A percentile compares a stretch with the other conserved stretches of the same genome.
Evolutionary conservation across 164 flowering plant genomes (phyloP).

Genomic region (Magnolia sinica): DNA sequence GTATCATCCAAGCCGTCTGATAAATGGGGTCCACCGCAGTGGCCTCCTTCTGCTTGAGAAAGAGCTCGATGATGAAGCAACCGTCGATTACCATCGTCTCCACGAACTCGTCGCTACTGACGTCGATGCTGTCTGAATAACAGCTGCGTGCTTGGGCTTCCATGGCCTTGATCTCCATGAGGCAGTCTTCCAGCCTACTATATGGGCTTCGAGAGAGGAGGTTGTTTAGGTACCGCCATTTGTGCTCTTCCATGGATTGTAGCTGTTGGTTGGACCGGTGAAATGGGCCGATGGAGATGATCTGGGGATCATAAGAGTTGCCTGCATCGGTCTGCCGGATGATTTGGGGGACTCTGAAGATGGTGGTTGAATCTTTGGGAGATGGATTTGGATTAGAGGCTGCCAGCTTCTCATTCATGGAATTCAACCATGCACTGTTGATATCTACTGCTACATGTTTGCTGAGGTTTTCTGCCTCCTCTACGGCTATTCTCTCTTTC

Average conservation of each 20-base stretch:
- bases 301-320: slow-evolving; percentile 3
- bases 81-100: slow-evolving; percentile 9
- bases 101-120: slow-evolving; percentile 1
- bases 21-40: neutral
- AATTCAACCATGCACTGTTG: neutral
- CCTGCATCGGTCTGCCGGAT: neutral
- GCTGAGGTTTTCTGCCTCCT: no score
- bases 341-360: slow-evolving; percentile 1
- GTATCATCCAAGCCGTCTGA: neutral
- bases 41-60: neutral
- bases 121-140: neutral
- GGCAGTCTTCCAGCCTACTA: neutral
- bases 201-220: neutral
- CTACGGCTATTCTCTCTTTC: no score
- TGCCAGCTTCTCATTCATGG: neutral
- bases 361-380: neutral
- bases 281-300: slow-evolving; percentile 12
- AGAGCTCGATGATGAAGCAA: slow-evolving; percentile 10
- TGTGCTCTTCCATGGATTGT: slow-evolving; percentile 3
- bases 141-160: neutral
- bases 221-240: neutral
- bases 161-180: neutral
- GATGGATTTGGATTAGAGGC: neutral
- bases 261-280: neutral
- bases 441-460: no score